Percentiles rank a stretch among this genome's conserved stretches.
Evolutionary conservation across 768 basidiomycete genomes (phyloP).

Genomic region (Kockovaella imperatae): DNA sequence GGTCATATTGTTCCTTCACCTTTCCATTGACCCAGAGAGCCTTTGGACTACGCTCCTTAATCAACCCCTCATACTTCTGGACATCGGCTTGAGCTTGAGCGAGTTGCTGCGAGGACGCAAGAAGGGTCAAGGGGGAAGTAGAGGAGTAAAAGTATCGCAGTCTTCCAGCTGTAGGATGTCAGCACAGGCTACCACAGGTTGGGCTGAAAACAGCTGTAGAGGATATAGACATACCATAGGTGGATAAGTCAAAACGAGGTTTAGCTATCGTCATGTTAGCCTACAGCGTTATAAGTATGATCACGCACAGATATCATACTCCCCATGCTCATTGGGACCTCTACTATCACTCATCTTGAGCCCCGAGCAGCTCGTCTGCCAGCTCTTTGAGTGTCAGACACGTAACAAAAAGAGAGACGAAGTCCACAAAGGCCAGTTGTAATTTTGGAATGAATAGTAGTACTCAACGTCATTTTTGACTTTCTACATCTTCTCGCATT

Average conservation of each 20-base stretch:
- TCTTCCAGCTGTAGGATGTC: conserved; percentile 23
- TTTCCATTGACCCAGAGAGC: conserved; percentile 30
- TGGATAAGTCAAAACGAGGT: conserved; percentile 36
- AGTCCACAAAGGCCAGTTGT: too few relatives aligned
- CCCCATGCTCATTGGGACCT: background rate
- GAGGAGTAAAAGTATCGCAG: conserved; percentile 41
- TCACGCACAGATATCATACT: conserved; percentile 30
- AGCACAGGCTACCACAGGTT: background rate
- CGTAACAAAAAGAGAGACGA: too few relatives aligned
- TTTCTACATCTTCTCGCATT: too few relatives aligned
- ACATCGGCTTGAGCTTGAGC: conserved; percentile 36
- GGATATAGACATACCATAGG: conserved; percentile 24
- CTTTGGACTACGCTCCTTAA: conserved; percentile 35
- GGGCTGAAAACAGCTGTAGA: background rate
- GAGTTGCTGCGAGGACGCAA: conserved; percentile 29
- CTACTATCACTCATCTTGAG: too few relatives aligned
- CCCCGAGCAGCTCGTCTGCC: too few relatives aligned
- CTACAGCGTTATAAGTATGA: background rate
- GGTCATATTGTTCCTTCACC: conserved; percentile 28
- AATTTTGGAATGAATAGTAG: too few relatives aligned
- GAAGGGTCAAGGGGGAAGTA: conserved; percentile 40
- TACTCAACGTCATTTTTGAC: too few relatives aligned
- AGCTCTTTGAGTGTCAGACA: too few relatives aligned
- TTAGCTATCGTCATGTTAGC: conserved; percentile 3
- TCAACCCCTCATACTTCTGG: conserved; percentile 27